Evolutionary conservation across 805 yeast genomes (phyloP).

Genomic region (Yarrowia sp.): DNA sequence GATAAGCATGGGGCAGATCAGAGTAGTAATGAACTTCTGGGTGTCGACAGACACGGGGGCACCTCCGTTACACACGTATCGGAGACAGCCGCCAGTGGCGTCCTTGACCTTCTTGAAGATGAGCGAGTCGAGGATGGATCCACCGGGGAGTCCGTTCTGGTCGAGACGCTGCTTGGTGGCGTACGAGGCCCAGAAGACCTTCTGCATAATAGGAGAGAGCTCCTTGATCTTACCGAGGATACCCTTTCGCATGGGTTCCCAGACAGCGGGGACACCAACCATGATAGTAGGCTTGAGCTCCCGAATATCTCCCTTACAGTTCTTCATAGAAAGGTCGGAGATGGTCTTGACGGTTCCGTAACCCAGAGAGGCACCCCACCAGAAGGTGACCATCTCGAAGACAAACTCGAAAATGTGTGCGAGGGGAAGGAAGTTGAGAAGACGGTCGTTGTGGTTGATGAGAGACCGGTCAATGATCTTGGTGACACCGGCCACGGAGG

Average conservation of each 20-base stretch:
- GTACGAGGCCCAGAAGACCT: slow-evolving; percentile 84
- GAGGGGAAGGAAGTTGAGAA: slow-evolving; percentile 86
- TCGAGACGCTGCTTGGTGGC: slow-evolving; percentile 64
- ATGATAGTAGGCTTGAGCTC: slow-evolving; percentile 86
- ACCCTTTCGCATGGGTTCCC: slow-evolving; percentile 96
- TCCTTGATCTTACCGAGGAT: slow-evolving; percentile 69
- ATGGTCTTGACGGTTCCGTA: slow-evolving; percentile 92
- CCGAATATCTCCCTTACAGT: slow-evolving; percentile 84
- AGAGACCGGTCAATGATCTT: slow-evolving; percentile 52
- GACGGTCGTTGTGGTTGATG: slow-evolving; percentile 59
- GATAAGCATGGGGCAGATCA: slow-evolving; percentile 80
- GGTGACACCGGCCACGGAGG: slow-evolving; percentile 83
- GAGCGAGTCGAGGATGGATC: slow-evolving; percentile 66
- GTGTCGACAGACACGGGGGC: slow-evolving; percentile 81
- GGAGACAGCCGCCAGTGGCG: slow-evolving; percentile 91
- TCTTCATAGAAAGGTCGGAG: slow-evolving; percentile 72
- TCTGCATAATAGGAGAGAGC: slow-evolving; percentile 64
- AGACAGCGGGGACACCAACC: slow-evolving; percentile 99
- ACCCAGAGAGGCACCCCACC: slow-evolving; percentile 89
- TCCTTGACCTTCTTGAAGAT: slow-evolving; percentile 84
- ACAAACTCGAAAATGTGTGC: slow-evolving; percentile 95
- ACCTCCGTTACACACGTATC: slow-evolving; percentile 80
- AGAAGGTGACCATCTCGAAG: slow-evolving; percentile 72
- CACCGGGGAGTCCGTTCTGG: slow-evolving; percentile 63
- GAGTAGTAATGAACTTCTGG: slow-evolving; percentile 71